Base-by-base conservation (phyloP, 495 filamentous ascomycete species). In the Cladorrhinum samala region DNA sequence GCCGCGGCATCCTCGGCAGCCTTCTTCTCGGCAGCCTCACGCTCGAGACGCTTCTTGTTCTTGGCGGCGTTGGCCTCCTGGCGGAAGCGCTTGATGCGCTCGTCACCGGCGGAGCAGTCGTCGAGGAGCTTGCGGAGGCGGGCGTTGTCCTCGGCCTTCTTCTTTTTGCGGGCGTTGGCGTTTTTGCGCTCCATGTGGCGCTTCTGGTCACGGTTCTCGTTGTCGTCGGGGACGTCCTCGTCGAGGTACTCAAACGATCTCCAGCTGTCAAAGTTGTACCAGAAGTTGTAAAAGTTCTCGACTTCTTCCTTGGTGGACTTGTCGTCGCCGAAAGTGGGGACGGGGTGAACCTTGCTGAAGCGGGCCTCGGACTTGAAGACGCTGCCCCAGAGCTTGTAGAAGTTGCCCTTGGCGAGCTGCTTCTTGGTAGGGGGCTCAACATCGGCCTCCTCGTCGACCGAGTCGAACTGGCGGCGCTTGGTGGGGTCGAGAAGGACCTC, bases 241-340 rank as follows among this genome's bases (percentile, higher is more conserved):
- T 98, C 94, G 37, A 92, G 87, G 70, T 98, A 98, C 75, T 98
- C 93, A 69, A 98, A 98, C 20, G 87, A 83, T 45, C 93, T 80
- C 93, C 93, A 98, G 70, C 86, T 91, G 80, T 98, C 94, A 62
- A 98, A 93, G 77, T 91, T 91, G 79, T 96, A 98, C 86, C 88
- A 98, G 80, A 96, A 98, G 78, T 97, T 95, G 79, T 98, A 98
- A 77, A 98, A 98, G 51, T 74, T 72, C 64, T 96, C 88, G 21
- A 98, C 92, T 1, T 92, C 85, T 65, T 94, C 87, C 68, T 89
- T 85, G 63, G 83, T 82, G 62, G 83, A 85, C 58, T 93, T 87
- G 40, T 94, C 91, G 68, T 92, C 81, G 49, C 93, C 86, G 33
- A 97, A 81, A 54, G 75, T 68, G 2, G 93, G 94, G 9, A 96